Conservation (phyloP, 371 early-diverging fungal species). For the Actinomortierella ambigua region DNA sequence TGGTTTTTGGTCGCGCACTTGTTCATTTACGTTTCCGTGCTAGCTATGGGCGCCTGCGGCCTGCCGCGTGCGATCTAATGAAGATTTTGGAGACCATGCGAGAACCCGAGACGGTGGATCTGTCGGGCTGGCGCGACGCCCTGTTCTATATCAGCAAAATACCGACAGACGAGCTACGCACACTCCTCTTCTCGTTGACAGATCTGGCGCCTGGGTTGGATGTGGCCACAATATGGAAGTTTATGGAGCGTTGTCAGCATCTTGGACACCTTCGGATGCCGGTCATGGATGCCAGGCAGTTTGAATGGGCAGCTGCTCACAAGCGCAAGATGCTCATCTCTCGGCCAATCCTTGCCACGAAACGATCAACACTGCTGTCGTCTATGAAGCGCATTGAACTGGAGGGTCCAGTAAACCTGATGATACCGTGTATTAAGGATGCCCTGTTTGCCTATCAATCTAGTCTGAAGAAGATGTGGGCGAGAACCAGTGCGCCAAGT, state of each 20-base stretch:
- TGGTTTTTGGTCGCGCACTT: constrained; percentile 27
- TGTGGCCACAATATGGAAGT: not conserved
- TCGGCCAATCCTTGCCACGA: constrained; percentile 23
- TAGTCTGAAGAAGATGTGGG: constrained; percentile 26
- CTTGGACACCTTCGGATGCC: constrained; percentile 23
- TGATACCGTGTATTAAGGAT: constrained; percentile 26
- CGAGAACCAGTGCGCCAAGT: too few species aligned
- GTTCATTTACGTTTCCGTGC: too few species aligned
- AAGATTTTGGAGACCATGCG: constrained; percentile 13
- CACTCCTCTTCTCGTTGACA: constrained; percentile 13
- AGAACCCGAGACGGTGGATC: constrained; percentile 22
- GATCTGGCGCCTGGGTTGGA: not conserved
- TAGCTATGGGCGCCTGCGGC: too few species aligned
- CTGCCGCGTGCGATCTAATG: not conserved
- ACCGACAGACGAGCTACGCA: constrained; percentile 1
- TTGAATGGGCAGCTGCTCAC: constrained; percentile 23
- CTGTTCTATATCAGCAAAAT: constrained; percentile 21
- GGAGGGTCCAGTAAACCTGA: constrained; percentile 26
- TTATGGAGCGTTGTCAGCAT: constrained; percentile 18
- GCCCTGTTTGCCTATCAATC: constrained; percentile 36
- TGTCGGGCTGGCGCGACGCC: constrained; percentile 16
- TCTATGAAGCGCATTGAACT: constrained; percentile 17
- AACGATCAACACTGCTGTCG: constrained; percentile 20
- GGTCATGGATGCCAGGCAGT: constrained; percentile 23
- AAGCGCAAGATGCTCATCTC: constrained; percentile 27